Evolutionary conservation across 2,329 filamentous ascomycete species (phyloP), one percentile per base, ranked within the genome.

Genomic region (Aspergillus amoenus): DNA sequence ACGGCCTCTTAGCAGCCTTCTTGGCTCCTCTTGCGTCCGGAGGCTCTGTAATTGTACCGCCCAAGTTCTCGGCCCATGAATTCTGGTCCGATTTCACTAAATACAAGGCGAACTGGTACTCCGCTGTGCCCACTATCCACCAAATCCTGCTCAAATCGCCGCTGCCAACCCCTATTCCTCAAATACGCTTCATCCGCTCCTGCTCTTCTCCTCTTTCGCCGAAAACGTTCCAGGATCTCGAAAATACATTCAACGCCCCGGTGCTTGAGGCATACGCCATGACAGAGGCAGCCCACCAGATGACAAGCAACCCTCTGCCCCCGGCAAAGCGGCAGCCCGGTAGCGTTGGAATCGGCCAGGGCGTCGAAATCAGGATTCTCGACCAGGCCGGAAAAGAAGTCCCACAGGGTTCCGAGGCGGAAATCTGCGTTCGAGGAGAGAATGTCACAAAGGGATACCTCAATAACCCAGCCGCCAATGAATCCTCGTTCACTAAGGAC

Each of bases 181-280:
- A 81, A 15, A 94, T 96, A 68, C 86, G 91, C 64, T 95, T 95
- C 76, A 93, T 96, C 69, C 85, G 91, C 63, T 94, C 90, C 13
- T 95, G 91, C 78, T 93, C 90, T 11, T 92, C 89, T 18, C 90
- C 91, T 0, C 81, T 96, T 13, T 90, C 89, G 2, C 91, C 91
- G 1, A 92, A 91, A 61, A 86, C 86, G 50, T 93, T 94, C 77
- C 82, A 90, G 61, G 87, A 91, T 66, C 83, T 96, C 5, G 91
- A 95, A 70, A 82, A 85, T 66, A 82, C 85, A 0, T 90, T 92
- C 72, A 81, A 85, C 50, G 90, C 91, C 0, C 91, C 91, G 0
- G 91, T 96, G 0, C 82, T 96, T 17, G 91, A 95, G 77, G 91
- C 91, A 9, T 95, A 95, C 68, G 91, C 91, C 63, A 96, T 96